Percentiles rank a stretch among this genome's conserved stretches.
Evolutionary conservation across 225 moss, liverwort and hornwort species (phyloP).

Genomic region (Neckera pumila): DNA sequence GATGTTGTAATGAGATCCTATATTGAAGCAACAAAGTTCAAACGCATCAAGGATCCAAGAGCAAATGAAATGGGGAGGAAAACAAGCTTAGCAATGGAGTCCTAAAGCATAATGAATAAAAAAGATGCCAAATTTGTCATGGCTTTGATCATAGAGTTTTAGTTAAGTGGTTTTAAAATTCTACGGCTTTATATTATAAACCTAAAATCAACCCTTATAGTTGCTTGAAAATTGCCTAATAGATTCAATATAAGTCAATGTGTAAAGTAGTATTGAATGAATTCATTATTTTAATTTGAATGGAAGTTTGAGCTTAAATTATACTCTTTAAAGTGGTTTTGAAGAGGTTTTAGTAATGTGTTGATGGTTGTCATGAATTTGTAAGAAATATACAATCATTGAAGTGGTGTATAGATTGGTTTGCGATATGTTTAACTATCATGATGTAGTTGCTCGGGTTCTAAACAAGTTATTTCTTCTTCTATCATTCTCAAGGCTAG

Average conservation of each 20-base stretch:
- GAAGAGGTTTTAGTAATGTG: background rate
- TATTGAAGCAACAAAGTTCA: background rate
- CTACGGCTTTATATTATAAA: background rate
- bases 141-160: background rate
- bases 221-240: background rate
- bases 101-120: background rate
- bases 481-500: background rate
- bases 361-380: background rate
- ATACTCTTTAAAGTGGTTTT: background rate
- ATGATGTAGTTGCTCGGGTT: background rate
- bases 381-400: background rate
- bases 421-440: fast-evolving
- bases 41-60: fast-evolving
- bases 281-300: background rate
- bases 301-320: background rate
- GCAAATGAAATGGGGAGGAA: background rate
- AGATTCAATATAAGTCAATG: background rate
- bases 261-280: background rate
- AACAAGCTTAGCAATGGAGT: background rate
- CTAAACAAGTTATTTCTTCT: background rate
- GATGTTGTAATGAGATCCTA: fast-evolving
- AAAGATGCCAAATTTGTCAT: fast-evolving
- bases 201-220: fast-evolving
- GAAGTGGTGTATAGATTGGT: background rate
- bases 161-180: background rate